Percentiles rank a stretch among this genome's conserved stretches.
These are phyloP conservation scores for Neospora caninum DNA, from an alignment of 169 alveolate species.

Conservation along the genomic window DNA sequence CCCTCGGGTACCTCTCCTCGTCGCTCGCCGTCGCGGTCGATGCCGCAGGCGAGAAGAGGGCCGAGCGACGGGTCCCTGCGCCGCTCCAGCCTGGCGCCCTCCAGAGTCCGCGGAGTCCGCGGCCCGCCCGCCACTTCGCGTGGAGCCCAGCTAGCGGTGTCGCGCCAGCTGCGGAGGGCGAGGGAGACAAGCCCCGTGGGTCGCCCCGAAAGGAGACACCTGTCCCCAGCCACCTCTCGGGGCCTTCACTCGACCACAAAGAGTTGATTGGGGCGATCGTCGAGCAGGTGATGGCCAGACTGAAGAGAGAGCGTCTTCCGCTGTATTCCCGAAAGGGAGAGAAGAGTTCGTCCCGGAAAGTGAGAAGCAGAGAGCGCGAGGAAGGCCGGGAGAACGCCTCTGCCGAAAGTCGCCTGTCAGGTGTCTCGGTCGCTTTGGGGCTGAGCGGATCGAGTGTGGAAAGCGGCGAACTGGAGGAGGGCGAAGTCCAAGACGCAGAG, in stretches of 20 bases:
- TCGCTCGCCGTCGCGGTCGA: not conserved
- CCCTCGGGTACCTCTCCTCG: not conserved
- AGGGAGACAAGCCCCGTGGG: not conserved
- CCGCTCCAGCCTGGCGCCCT: slow-evolving; percentile 13
- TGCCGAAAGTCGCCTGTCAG: not conserved
- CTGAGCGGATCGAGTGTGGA: not conserved
- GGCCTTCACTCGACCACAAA: not conserved
- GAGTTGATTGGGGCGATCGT: not conserved
- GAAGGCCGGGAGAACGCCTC: not conserved
- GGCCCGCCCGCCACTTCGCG: slow-evolving; percentile 6
- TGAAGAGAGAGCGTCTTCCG: not conserved
- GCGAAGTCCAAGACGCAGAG: not conserved
- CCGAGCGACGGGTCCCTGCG: not conserved
- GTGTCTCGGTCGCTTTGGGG: not conserved
- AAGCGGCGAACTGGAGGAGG: not conserved
- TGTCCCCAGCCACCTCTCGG: not conserved
- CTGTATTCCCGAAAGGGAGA: not conserved
- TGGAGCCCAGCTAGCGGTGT: slow-evolving; percentile 16
- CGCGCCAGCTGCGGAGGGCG: not conserved
- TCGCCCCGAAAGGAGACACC: not conserved
- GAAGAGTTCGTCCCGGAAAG: not conserved
- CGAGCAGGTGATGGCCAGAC: not conserved
- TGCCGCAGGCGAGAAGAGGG: not conserved
- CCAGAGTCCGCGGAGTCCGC: slow-evolving; percentile 9
- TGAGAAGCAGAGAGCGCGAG: not conserved